Evolutionary conservation across 129 eudicot genomes (phyloP).

Genomic region (Flaveria brownii): DNA sequence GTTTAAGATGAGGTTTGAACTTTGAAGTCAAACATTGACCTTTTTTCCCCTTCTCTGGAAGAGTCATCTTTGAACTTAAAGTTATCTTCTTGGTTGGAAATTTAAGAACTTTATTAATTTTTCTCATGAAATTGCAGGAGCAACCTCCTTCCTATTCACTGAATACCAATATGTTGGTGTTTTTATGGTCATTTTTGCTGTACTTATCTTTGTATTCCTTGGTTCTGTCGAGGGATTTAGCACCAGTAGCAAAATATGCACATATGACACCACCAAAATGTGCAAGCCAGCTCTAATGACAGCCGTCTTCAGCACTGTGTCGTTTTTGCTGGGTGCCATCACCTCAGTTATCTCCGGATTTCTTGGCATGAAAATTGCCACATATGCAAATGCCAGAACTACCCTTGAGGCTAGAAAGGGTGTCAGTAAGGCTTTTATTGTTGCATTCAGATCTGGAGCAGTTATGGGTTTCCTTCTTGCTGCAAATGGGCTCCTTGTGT

Average conservation of each 20-base stretch:
- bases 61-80: no score
- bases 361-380: slow-evolving; percentile 93
- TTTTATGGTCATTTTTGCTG: slow-evolving; percentile 85
- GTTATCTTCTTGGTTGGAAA: no score
- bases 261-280: slow-evolving; percentile 59
- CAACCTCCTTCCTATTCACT: slow-evolving; percentile 82
- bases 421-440: slow-evolving; percentile 81
- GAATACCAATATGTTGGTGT: slow-evolving; percentile 87
- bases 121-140: slow-evolving; percentile 48
- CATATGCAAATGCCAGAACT: slow-evolving; percentile 91
- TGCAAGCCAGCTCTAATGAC: slow-evolving; percentile 95
- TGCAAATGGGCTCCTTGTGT: slow-evolving; percentile 86
- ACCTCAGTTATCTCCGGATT: slow-evolving; percentile 85
- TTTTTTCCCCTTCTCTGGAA: no score
- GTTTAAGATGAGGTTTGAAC: no score
- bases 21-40: no score
- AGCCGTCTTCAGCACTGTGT: slow-evolving; percentile 78
- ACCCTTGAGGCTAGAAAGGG: slow-evolving; percentile 95
- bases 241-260: slow-evolving; percentile 62
- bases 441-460: slow-evolving; percentile 91
- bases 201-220: slow-evolving; percentile 75
- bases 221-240: slow-evolving; percentile 95
- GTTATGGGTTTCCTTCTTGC: slow-evolving; percentile 97
- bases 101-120: neutral
- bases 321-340: slow-evolving; percentile 82